These are phyloP conservation scores for Laburnicola sp. DNA, from an alignment of 2,329 filamentous ascomycete genomes.

Conservation along the genomic window DNA sequence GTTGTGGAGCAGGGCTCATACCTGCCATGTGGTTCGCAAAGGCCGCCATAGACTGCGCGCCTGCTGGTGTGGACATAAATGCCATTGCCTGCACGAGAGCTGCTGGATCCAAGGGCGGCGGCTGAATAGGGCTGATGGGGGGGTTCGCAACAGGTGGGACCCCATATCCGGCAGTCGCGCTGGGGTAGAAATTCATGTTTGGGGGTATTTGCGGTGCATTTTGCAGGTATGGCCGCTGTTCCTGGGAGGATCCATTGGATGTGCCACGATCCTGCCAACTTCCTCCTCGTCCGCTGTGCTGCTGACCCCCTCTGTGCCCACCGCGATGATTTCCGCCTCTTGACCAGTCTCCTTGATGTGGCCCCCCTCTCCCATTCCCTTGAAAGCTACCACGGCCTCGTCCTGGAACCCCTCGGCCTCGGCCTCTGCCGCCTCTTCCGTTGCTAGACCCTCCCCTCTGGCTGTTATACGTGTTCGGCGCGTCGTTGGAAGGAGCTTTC, in stretches of 20 bases:
- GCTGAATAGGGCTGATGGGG: constrained; percentile 9
- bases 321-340: background rate
- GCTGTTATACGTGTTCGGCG: constrained; percentile 27
- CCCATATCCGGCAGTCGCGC: constrained; percentile 11
- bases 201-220: background rate
- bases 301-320: background rate
- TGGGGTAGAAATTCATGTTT: constrained; percentile 1
- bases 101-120: constrained; percentile 24
- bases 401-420: constrained; percentile 31
- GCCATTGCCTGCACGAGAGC: constrained; percentile 35
- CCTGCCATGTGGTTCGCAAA: constrained; percentile 29
- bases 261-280: constrained; percentile 11
- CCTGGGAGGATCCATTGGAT: constrained; percentile 1
- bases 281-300: constrained; percentile 20
- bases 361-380: constrained; percentile 21
- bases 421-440: constrained; percentile 34
- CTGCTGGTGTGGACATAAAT: constrained; percentile 34
- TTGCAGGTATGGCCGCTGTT: constrained; percentile 12
- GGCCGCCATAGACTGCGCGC: constrained; percentile 33
- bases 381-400: constrained; percentile 25
- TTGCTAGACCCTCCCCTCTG: constrained; percentile 33
- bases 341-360: constrained; percentile 13
- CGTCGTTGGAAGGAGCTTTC: constrained; percentile 36
- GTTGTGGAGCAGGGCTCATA: background rate
- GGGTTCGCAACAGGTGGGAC: constrained; percentile 21